Conservation (phyloP, 2,329 filamentous ascomycete species). For the Albophoma yamanashiensis region DNA sequence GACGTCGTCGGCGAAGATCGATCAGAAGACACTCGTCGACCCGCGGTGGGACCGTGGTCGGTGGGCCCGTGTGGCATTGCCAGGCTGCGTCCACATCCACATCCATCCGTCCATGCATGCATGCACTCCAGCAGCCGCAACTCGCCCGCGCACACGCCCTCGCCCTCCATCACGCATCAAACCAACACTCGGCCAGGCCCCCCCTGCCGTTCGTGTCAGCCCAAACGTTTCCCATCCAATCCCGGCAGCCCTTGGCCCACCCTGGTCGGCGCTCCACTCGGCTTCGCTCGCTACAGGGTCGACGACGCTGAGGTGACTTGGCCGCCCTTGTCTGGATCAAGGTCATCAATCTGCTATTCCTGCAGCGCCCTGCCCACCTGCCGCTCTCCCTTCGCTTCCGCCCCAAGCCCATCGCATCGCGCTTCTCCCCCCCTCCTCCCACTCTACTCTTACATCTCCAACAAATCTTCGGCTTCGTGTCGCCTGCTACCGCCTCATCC, state of each 20-base stretch:
- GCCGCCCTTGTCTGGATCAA: slow-evolving; percentile 9
- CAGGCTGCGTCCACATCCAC: not conserved
- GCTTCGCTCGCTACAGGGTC: slow-evolving; percentile 7
- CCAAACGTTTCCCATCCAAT: slow-evolving; percentile 5
- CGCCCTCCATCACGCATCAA: not conserved
- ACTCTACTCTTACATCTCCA: slow-evolving; percentile 3
- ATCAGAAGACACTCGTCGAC: not conserved
- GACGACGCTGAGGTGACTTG: slow-evolving; percentile 5
- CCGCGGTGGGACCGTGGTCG: not conserved
- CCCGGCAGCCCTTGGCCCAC: slow-evolving; percentile 2
- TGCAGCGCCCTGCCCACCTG: slow-evolving; percentile 2
- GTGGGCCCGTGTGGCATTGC: not conserved
- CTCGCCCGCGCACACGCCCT: not conserved
- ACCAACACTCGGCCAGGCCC: slow-evolving; percentile 3
- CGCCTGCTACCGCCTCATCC: not conserved
- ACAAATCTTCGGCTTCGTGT: not conserved
- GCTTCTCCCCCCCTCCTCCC: slow-evolving; percentile 4
- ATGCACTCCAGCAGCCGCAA: slow-evolving; percentile 1
- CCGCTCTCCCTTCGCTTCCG: slow-evolving; percentile 4
- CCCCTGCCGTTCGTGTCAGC: slow-evolving; percentile 3
- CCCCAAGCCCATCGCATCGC: slow-evolving; percentile 1
- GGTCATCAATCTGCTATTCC: slow-evolving; percentile 3
- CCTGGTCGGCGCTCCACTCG: slow-evolving; percentile 10
- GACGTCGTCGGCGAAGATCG: not conserved
- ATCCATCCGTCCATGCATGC: slow-evolving; percentile 1